Evolutionary conservation across 768 basidiomycete species (phyloP).

Genomic region (Cantharellus cinnabarinus): DNA sequence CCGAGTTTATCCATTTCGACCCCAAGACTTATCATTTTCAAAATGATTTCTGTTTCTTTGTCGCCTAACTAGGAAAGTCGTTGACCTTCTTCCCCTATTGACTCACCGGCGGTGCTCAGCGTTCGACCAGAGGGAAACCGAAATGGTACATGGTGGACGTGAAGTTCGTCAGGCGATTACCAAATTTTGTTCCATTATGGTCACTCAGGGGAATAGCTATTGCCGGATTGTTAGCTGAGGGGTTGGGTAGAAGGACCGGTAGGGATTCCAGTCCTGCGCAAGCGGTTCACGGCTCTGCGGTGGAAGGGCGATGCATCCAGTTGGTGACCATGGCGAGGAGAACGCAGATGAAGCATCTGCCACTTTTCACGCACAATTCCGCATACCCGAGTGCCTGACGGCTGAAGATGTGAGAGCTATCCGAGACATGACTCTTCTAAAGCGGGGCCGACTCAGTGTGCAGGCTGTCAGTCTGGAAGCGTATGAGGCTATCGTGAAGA

Average conservation of each 20-base stretch:
- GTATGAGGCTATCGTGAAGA: slow-evolving; percentile 46
- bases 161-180: slow-evolving; percentile 40
- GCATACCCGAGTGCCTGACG: slow-evolving; percentile 3
- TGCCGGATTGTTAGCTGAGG: neutral
- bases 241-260: neutral
- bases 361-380: neutral
- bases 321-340: slow-evolving; percentile 21
- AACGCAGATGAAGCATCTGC: neutral
- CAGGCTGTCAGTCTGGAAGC: slow-evolving; percentile 52
- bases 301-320: slow-evolving; percentile 31
- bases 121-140: slow-evolving; percentile 53
- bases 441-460: slow-evolving; percentile 67
- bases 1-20: too few relatives aligned
- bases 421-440: slow-evolving; percentile 59
- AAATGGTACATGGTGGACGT: slow-evolving; percentile 90
- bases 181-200: slow-evolving; percentile 58
- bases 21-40: too few relatives aligned
- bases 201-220: slow-evolving; percentile 29
- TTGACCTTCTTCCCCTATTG: too few relatives aligned
- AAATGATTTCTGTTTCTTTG: too few relatives aligned
- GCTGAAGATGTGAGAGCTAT: slow-evolving; percentile 7
- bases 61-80: too few relatives aligned
- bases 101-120: slow-evolving; percentile 23
- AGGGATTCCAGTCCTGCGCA: too few relatives aligned
- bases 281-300: slow-evolving; percentile 9